Evolutionary conservation across 805 yeast species (phyloP), one percentile per base, ranked within the genome.

Genomic region (Zygosaccharomyces siamensis): DNA sequence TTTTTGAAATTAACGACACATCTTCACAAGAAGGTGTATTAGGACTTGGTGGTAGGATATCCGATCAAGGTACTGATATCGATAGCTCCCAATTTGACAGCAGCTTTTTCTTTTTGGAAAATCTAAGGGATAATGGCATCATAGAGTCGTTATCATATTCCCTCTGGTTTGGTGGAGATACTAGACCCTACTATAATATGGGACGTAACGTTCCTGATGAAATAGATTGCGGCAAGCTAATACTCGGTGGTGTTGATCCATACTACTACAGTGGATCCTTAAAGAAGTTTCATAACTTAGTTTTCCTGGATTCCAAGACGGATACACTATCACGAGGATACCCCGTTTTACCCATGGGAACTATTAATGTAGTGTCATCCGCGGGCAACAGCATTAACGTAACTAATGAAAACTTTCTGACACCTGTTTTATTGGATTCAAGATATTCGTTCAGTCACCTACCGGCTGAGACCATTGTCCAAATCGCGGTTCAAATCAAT

Each of bases 401-500:
- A 48, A 59, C 68, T 3, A 48, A 70, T 1, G 63, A 68, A 3
- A 58, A 61, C 32, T 71, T 63, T 45, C 65, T 75, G 20, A 65
- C 71, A 21, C 84, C 89, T 0, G 83, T 80, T 0, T 47, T 84
- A 4, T 59, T 85, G 18, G 89, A 84, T 59, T 69, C 86, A 1
- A 70, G 87, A 48, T 69, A 74, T 36, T 52, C 64, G 8, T 76
- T 66, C 61, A 72, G 72, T 26, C 76, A 70, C 59, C 61, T 86
- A 31, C 92, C 92, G 0, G 66, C 75, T 36, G 74, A 76, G 40
- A 61, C 78, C 4, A 68, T 86, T 37, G 72, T 85, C 44, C 78
- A 77, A 55, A 64, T 86, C 27, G 88, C 90, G 0, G 72, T 84
- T 23, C 90, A 86, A 64, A 68, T 83, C 35, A 81, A 82, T 58